Conservation (phyloP, 108 stramenopile species). For the Cyclostephanos tholiformis region DNA sequence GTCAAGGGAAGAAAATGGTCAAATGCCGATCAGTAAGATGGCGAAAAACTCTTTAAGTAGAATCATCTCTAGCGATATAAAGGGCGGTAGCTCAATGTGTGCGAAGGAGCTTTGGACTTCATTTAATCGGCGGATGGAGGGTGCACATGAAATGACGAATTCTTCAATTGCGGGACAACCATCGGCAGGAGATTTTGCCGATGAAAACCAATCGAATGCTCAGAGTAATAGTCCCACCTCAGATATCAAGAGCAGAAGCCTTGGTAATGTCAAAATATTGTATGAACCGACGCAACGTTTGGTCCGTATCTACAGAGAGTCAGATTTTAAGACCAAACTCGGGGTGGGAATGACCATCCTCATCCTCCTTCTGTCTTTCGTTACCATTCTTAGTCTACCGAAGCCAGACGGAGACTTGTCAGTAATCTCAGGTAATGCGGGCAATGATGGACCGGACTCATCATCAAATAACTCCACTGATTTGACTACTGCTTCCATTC, state of each 20-base stretch:
- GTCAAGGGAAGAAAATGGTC: background rate
- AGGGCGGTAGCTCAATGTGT: background rate
- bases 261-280: background rate
- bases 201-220: background rate
- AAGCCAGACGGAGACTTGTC: background rate
- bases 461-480: too few relatives aligned
- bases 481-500: too few relatives aligned
- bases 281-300: background rate
- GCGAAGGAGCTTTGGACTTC: background rate
- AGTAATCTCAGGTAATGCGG: background rate
- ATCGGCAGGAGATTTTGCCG: background rate
- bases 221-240: constrained; percentile 5
- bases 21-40: background rate
- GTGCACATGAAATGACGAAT: background rate
- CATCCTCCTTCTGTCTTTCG: constrained; percentile 13
- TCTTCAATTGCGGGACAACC: background rate
- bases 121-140: background rate
- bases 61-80: background rate
- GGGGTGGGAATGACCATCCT: constrained; percentile 13
- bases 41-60: background rate
- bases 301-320: constrained; percentile 11
- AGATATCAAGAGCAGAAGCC: constrained; percentile 1
- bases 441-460: background rate
- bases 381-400: constrained; percentile 18
- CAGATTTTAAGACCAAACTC: constrained; percentile 22